These are phyloP conservation scores for Ganoderma boninense DNA, from an alignment of 1,284 basidiomycete genomes.

Conservation along the genomic window DNA sequence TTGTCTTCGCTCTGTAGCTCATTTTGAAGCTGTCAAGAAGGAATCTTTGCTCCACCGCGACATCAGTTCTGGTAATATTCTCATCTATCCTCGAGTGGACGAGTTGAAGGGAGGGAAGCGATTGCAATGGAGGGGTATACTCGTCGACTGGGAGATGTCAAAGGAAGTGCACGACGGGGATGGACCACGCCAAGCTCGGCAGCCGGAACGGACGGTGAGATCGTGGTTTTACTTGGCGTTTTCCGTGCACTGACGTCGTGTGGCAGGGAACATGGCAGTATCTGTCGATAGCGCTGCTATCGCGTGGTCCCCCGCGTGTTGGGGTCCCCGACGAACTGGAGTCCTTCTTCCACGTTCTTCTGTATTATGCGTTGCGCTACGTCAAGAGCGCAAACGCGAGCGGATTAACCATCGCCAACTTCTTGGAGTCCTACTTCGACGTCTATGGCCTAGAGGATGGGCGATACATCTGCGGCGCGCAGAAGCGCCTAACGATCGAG, in stretches of 20 bases:
- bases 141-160: conserved; percentile 12
- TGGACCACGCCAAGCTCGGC: not conserved
- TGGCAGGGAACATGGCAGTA: conserved; percentile 2
- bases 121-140: not conserved
- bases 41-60: not conserved
- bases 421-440: not conserved
- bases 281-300: not conserved
- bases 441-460: not conserved
- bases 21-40: not conserved
- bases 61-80: conserved; percentile 7
- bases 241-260: not conserved
- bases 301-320: not conserved
- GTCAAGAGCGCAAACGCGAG: not conserved
- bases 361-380: conserved; percentile 4
- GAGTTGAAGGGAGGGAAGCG: too few species aligned
- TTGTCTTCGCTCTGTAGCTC: not conserved
- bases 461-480: not conserved
- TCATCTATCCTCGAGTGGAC: not conserved
- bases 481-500: not conserved
- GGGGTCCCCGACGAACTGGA: conserved; percentile 1
- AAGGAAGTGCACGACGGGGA: not conserved
- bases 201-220: conserved; percentile 1
- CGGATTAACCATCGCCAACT: not conserved
- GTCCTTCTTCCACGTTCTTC: not conserved
- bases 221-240: not conserved